A percentile compares a stretch with the other conserved stretches of the same genome.
These are phyloP conservation scores for Malassezia furfur DNA, from an alignment of 1,284 basidiomycete genomes.

Conservation along the genomic window DNA sequence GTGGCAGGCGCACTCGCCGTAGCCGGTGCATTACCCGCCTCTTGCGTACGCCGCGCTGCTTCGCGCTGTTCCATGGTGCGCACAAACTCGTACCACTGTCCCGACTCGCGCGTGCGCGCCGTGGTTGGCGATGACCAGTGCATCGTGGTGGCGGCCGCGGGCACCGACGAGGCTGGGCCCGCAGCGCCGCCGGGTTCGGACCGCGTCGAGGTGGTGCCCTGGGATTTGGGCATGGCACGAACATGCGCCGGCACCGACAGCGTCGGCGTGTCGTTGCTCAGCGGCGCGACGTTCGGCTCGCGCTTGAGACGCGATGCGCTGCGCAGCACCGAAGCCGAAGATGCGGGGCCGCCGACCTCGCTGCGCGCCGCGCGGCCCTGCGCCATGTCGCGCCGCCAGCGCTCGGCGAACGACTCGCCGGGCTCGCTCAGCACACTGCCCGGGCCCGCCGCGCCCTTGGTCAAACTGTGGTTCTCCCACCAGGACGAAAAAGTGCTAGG, in stretches of 20 bases:
- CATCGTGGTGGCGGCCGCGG: not conserved
- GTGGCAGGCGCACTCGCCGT: not conserved
- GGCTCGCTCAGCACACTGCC: not conserved
- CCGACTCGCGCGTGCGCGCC: not conserved
- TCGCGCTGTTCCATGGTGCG: slow-evolving; percentile 4
- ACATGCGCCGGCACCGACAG: not conserved
- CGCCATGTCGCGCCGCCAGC: slow-evolving; percentile 11
- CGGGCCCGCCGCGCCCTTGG: not conserved
- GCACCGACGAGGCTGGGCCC: not conserved
- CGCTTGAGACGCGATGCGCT: not conserved
- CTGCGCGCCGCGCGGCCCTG: not conserved
- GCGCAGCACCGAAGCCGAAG: not conserved
- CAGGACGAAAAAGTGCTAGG: slow-evolving; percentile 12
- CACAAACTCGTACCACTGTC: slow-evolving; percentile 7
- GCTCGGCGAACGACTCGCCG: slow-evolving; percentile 4
- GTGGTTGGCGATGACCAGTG: not conserved
- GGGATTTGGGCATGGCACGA: not conserved
- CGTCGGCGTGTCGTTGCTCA: not conserved
- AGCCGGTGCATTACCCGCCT: not conserved
- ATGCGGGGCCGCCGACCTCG: not conserved
- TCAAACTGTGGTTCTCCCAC: slow-evolving; percentile 14
- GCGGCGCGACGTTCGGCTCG: not conserved
- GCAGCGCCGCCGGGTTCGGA: not conserved
- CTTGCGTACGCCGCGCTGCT: not conserved
- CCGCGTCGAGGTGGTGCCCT: not conserved